Evolutionary conservation across 1,284 basidiomycete genomes (phyloP), one percentile per base, ranked within the genome.

Genomic region (Austroboletus niveus): DNA sequence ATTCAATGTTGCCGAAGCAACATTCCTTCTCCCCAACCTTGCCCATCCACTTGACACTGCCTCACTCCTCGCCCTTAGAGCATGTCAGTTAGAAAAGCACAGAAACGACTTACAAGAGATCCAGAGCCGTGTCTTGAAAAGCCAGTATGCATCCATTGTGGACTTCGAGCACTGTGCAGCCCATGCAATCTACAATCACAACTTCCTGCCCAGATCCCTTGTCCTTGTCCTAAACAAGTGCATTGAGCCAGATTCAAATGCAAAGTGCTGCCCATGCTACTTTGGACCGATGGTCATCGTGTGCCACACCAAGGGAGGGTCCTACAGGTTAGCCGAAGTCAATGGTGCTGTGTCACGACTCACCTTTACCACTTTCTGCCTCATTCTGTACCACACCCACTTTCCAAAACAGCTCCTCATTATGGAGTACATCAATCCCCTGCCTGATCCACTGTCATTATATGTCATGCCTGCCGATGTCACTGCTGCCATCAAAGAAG

Each of bases 1-100:
- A 0, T 58, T 72, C n/a, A 65, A 72, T 41, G 34, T 72, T 2
- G 30, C 54, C 10, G 61, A 72, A 55, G 61, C 64, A 1, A 69
- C 65, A 0, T 71, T 64, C 45, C 42, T 72, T 5, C 8, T 11
- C n/a, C 36, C 36, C 7, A 3, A 9, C 17, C 11, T 39, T 5
- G 8, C 36, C 8, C n/a, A 10, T 8, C n/a, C 8, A 1, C 8
- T 20, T 6, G n/a, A n/a, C 36, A 39, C 36, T 6, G n/a, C 36
- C 6, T 2, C 8, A 0, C 36, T 39, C 6, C n/a, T 39, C 10
- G 17, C 36, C 17, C 7, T 20, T 9, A 9, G 17, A 20, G 36
- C n/a, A 2, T 17, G n/a, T 11, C 36, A 20, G 36, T 11, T 39
- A 39, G 36, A 9, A 3, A 39, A 36, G 17, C 10, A 22, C 4